Evolutionary conservation across 2,329 filamentous ascomycete genomes (phyloP), one percentile per base, ranked within the genome.

Genomic region (Cladophialophora yegresii): DNA sequence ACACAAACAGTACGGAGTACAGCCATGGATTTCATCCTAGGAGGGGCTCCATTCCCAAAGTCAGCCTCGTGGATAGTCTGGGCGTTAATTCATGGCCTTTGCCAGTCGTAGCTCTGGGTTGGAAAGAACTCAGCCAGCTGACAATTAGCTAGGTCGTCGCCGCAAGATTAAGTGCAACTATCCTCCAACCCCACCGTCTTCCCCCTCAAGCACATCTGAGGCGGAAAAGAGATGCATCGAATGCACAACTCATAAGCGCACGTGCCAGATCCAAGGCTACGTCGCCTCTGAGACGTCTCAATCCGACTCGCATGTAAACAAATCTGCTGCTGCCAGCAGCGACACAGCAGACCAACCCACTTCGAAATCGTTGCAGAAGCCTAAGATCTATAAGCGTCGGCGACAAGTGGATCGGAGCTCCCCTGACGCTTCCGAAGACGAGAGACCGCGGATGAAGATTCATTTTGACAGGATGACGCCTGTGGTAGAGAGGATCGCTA

Each of bases 81-180:
- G 5, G 16, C 16, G 36, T 20, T 43, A 43, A 3, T 8, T 20
- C 36, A 20, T 16, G 5, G 16, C 5, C 6, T 43, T 43, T 16
- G 13, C 6, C 16, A 20, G 1, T 43, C 3, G 26, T 43, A 16
- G 36, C 36, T n/a, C 16, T 43, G 16, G 16, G 3, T 43, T 43
- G 36, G 6, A 43, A 2, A 43, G 5, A 6, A n/a, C 16, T 20
- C 16, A 43, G 8, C n/a, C 16, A 43, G 36, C 36, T 43, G 36
- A 43, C 36, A 43, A 43, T 43, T 43, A n/a, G 20, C 53, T 33
- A 71, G 69, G 69, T 58, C 69, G 69, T n/a, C 66, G 69, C n/a
- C 66, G 69, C 28, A 71, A 71, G 54, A 67, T 71, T 22, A 71
- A 69, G 64, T 71, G 69, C 63, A 70, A 58, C 47, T 71, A 68